Percentiles rank a stretch among this genome's conserved stretches.
These are phyloP conservation scores for Orbilia quercus DNA, from an alignment of 2,329 filamentous ascomycete species.

Conservation along the genomic window DNA sequence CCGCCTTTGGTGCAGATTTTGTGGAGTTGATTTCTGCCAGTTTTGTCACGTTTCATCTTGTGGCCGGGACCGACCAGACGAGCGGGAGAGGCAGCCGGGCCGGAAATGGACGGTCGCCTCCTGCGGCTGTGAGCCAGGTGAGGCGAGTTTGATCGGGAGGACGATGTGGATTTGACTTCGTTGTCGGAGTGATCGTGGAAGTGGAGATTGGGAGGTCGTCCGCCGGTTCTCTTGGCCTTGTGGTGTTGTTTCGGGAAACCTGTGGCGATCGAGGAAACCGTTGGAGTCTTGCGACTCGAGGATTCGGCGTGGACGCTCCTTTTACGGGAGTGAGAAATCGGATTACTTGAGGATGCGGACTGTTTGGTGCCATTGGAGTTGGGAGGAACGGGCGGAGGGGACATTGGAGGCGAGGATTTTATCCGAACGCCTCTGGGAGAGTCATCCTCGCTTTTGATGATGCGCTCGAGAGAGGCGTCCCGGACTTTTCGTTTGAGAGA, in stretches of 20 bases:
- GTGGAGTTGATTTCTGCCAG: conserved; percentile 90
- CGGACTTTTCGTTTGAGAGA: conserved; percentile 46
- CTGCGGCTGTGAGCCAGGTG: conserved; percentile 22
- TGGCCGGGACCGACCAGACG: conserved; percentile 64
- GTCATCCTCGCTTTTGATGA: conserved; percentile 44
- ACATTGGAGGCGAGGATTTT: conserved; percentile 58
- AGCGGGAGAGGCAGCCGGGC: conserved; percentile 44
- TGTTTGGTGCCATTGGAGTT: conserved; percentile 41
- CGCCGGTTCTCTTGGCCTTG: conserved; percentile 39
- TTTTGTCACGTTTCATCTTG: conserved; percentile 90
- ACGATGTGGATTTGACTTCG: conserved; percentile 45
- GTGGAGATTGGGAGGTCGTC: conserved; percentile 34
- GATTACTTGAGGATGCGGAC: conserved; percentile 10
- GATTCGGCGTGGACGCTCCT: conserved; percentile 33
- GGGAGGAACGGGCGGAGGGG: conserved; percentile 56
- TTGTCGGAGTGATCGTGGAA: conserved; percentile 46
- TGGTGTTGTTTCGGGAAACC: conserved; percentile 17
- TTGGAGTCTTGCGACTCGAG: conserved; percentile 17
- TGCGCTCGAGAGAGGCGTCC: conserved; percentile 35
- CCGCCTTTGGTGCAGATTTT: conserved; percentile 88
- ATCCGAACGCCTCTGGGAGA: conserved; percentile 56
- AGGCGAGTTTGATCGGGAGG: conserved; percentile 49
- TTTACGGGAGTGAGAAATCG: conserved; percentile 34
- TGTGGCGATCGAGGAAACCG: background rate
- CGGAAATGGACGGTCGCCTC: conserved; percentile 44